Evolutionary conservation across 164 flowering plant genomes (phyloP), one percentile per base, ranked within the genome.

Genomic region (Sextonia rubra): DNA sequence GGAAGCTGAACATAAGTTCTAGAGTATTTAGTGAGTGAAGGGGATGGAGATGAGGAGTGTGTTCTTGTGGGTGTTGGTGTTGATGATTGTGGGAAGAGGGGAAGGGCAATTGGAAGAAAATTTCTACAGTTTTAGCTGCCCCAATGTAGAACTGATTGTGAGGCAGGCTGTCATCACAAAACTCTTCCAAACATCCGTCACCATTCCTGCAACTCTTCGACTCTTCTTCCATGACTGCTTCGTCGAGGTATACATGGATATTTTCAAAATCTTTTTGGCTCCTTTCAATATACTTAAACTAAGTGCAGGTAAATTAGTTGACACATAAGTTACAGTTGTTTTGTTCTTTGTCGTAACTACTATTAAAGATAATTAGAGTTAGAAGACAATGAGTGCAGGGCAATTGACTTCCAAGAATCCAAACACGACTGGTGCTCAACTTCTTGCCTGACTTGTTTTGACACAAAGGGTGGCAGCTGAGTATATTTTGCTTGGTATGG

Each of bases 151-250:
- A 74, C 17, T 63, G 18, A 80, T 90, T 0, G 94, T 91, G 2
- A 64, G 66, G 29, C 84, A 86, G 70, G 78, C 80, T 0, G 97
- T 92, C 11, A 0, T 64, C 7, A 74, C 71, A 14, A 92, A 92
- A 81, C 18, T 85, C 1, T 55, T 47, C 66, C 89, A 90, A 81
- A 87, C 93, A 0, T 84, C 85, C 74, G 66, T 72, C 32, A 89
- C 97, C 0, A 60, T 85, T 48, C 97, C 91, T 0, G 89, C 90
- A 2, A 92, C 97, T 27, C 85, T 91, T 3, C 94, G 97, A 1
- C 82, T 91, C 17, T 91, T 90, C 77, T 90, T 91, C 82, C 97
- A 91, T 60, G 97, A 92, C 75, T 90, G 97, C 86, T 88, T 92
- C 52, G 86, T 92, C 24, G 82, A 83, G 90, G 97, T 91, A 81